Percentiles rank a stretch among this genome's conserved stretches.
Conservation (phyloP, 2,329 filamentous ascomycete species). For the Beauveria australis region DNA sequence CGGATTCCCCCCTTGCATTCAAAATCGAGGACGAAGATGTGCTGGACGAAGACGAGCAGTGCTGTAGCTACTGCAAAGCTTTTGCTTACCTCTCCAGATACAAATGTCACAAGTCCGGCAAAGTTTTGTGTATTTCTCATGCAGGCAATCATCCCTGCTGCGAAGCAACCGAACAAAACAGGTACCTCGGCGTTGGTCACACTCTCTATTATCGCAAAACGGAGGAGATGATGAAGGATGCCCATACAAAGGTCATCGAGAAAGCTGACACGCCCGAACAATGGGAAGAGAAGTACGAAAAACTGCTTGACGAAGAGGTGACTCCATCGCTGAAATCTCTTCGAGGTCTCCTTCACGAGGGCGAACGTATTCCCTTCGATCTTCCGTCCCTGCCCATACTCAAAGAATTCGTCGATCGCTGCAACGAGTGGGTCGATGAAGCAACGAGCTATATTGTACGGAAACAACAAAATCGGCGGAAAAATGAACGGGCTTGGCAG, state of each 20-base stretch:
- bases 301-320: constrained; percentile 72
- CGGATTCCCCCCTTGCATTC: constrained; percentile 52
- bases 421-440: constrained; percentile 97
- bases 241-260: constrained; percentile 71
- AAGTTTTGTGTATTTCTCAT: constrained; percentile 74
- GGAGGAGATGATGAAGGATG: constrained; percentile 57
- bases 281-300: constrained; percentile 88
- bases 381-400: constrained; percentile 75
- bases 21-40: constrained; percentile 65
- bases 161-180: constrained; percentile 54
- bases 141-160: constrained; percentile 78
- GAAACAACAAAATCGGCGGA: constrained; percentile 94
- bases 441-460: constrained; percentile 92
- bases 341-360: constrained; percentile 77
- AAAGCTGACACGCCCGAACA: constrained; percentile 77
- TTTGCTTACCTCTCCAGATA: constrained; percentile 89
- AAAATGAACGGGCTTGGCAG: constrained; percentile 84
- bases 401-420: constrained; percentile 85
- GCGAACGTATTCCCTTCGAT: constrained; percentile 90
- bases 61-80: constrained; percentile 85
- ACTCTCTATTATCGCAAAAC: constrained; percentile 69
- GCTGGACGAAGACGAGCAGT: constrained; percentile 87
- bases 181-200: constrained; percentile 64
- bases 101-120: constrained; percentile 73
- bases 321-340: constrained; percentile 80